A percentile compares a stretch with the other conserved stretches of the same genome.
Conservation (phyloP, 2,329 filamentous ascomycete species). For the Ceratocystis cubensis region DNA sequence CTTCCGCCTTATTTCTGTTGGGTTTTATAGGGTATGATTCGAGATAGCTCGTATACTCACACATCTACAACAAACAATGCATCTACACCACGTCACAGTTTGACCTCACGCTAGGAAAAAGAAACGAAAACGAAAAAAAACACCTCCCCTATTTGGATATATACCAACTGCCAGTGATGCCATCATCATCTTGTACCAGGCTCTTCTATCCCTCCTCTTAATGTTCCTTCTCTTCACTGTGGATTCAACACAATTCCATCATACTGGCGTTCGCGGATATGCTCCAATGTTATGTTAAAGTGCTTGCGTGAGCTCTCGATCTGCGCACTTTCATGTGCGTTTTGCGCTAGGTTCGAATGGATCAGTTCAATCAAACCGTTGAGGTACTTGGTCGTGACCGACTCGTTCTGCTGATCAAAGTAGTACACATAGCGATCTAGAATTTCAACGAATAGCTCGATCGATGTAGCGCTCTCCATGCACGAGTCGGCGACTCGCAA, state of each 20-base stretch:
- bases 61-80: neutral
- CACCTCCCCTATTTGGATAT: neutral
- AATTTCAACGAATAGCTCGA: constrained; percentile 97
- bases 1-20: neutral
- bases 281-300: constrained; percentile 88
- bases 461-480: constrained; percentile 95
- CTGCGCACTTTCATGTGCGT: constrained; percentile 65
- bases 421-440: constrained; percentile 98
- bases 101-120: neutral
- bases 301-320: constrained; percentile 86
- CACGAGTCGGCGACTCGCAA: constrained; percentile 94
- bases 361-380: constrained; percentile 97
- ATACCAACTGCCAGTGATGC: constrained; percentile 3
- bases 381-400: constrained; percentile 93
- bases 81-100: neutral
- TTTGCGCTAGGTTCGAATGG: constrained; percentile 84
- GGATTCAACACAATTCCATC: constrained; percentile 73
- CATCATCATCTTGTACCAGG: neutral
- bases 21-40: neutral
- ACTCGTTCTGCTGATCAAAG: constrained; percentile 98
- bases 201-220: neutral
- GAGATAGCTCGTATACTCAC: neutral
- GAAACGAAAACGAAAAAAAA: neutral
- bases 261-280: constrained; percentile 82
- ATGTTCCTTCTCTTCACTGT: constrained; percentile 26